Base-by-base conservation (phyloP, 2,329 filamentous ascomycete genomes). In the Talaromyces sp. region DNA sequence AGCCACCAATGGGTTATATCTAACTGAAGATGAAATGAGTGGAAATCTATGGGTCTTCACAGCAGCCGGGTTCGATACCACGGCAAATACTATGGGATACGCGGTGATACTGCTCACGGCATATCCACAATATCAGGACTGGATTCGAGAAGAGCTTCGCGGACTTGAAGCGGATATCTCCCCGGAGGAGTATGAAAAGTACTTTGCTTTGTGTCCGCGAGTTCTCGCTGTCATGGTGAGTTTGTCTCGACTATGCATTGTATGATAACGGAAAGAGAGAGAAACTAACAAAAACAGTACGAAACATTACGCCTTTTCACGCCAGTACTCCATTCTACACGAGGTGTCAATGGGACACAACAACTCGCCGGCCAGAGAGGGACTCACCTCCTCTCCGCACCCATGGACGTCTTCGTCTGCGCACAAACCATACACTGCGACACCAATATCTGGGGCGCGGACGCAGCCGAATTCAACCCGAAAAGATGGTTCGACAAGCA, bases 91-190 rank as follows among this genome's bases (percentile, higher is more conserved):
- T 0, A 70, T 83, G 46, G 72, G 76, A 0, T 84, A 78, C 61
- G 75, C 78, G 2, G 63, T 82, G n/a, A 71, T 73, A 1, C 65
- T 81, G 4, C 69, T 83, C 0, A 74, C 78, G 1, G 65, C 72
- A 1, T 68, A 80, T 58, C 78, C 79, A 0, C 65, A 78, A 53
- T 77, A 77, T 69, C 81, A 84, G 65, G 72, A 75, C 2, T 83
- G 81, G 80, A 63, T 84, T 3, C 67, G 68, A 8, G 78, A 79
- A 56, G 82, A 84, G 62, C 69, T 82, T 36, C 67, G 75, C 46
- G 46, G 63, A 1, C 65, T 80, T 6, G 52, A 64, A 5, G 56
- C 61, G 5, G 63, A 66, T 3, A 51, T 60, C 3, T 67, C 66
- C 2, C 60, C 64, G 2, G 64, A 71, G 52, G 70, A 75, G 3